Percentiles rank a stretch among this genome's conserved stretches.
phyloP scores from a whole-genome alignment of 192 early-diverging fungal species.

The Coemansia sp. region DNA sequence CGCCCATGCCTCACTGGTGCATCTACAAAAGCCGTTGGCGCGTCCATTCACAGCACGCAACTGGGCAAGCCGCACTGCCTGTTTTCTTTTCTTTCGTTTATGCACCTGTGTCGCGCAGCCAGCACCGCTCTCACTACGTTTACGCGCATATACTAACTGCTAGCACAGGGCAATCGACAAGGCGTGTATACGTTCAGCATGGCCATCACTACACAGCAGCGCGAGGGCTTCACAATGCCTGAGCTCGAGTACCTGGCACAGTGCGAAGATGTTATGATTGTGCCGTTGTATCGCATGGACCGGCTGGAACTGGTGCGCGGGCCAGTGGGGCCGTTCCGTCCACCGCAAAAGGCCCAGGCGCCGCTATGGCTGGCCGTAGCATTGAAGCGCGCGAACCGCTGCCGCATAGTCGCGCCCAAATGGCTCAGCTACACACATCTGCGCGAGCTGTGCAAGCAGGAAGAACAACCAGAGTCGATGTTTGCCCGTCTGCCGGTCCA shows the following conservation, averaged over 20 bases:
- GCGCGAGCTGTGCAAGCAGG: conserved; percentile 61
- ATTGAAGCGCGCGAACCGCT: conserved; percentile 80
- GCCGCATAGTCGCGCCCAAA: conserved; percentile 72
- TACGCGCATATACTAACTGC: not conserved
- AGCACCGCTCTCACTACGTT: not conserved
- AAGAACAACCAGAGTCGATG: conserved; percentile 60
- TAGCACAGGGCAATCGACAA: not conserved
- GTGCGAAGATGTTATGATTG: conserved; percentile 71
- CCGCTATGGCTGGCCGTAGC: conserved; percentile 87
- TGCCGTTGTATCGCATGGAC: conserved; percentile 70
- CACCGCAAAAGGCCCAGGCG: conserved; percentile 71
- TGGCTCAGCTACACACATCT: conserved; percentile 83
- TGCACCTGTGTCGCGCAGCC: not conserved
- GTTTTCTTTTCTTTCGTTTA: not conserved
- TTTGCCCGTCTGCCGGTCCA: conserved; percentile 78
- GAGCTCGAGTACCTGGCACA: conserved; percentile 89
- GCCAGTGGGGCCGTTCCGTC: conserved; percentile 75
- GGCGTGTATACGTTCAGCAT: conserved; percentile 7
- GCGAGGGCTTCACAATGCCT: conserved; percentile 65
- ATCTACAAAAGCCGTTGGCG: not conserved
- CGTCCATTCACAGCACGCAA: not conserved
- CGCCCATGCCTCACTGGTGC: not conserved
- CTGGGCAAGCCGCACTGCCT: not conserved
- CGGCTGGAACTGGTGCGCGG: conserved; percentile 77
- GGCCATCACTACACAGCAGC: conserved; percentile 42